Percentiles rank a stretch among this genome's conserved stretches.
Evolutionary conservation across 495 filamentous ascomycete genomes (phyloP).

Genomic region (Penicilliopsis zonata): DNA sequence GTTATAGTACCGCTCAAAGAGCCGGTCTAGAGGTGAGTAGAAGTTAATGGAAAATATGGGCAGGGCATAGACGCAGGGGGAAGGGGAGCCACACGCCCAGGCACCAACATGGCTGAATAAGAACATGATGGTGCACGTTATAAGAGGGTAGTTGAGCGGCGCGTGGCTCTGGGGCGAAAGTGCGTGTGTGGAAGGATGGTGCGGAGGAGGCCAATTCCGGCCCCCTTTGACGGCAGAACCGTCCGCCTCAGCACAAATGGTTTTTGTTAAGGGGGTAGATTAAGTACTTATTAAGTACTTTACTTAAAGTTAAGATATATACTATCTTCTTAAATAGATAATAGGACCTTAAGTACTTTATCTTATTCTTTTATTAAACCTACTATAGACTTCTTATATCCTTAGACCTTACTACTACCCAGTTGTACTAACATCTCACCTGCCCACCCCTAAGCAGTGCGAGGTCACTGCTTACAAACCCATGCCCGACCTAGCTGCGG

Average conservation of each 20-base stretch:
- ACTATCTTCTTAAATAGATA: too few relatives aligned
- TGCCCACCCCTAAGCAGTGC: too few relatives aligned
- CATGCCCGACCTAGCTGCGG: too few relatives aligned
- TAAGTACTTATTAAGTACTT: conserved; percentile 2
- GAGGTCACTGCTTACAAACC: too few relatives aligned
- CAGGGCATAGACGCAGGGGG: neutral
- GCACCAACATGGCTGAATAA: conserved; percentile 2
- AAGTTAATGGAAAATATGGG: conserved; percentile 4
- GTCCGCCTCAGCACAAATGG: conserved; percentile 7
- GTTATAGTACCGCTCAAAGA: conserved; percentile 2
- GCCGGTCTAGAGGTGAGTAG: conserved; percentile 1
- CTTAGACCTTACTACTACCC: too few relatives aligned
- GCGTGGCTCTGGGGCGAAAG: conserved; percentile 3
- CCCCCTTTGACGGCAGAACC: conserved; percentile 5
- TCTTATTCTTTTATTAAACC: too few relatives aligned
- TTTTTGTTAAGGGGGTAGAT: conserved; percentile 3
- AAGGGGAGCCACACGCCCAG: conserved; percentile 2
- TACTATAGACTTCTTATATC: too few relatives aligned
- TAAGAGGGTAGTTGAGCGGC: conserved; percentile 1
- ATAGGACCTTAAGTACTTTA: too few relatives aligned
- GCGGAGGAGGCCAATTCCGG: conserved; percentile 7
- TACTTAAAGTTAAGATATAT: too few relatives aligned
- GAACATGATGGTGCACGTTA: conserved; percentile 1
- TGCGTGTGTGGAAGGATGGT: conserved; percentile 5
- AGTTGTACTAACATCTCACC: too few relatives aligned